These are phyloP conservation scores for Aphanocladium album DNA, from an alignment of 2,329 filamentous ascomycete genomes.

Conservation along the genomic window DNA sequence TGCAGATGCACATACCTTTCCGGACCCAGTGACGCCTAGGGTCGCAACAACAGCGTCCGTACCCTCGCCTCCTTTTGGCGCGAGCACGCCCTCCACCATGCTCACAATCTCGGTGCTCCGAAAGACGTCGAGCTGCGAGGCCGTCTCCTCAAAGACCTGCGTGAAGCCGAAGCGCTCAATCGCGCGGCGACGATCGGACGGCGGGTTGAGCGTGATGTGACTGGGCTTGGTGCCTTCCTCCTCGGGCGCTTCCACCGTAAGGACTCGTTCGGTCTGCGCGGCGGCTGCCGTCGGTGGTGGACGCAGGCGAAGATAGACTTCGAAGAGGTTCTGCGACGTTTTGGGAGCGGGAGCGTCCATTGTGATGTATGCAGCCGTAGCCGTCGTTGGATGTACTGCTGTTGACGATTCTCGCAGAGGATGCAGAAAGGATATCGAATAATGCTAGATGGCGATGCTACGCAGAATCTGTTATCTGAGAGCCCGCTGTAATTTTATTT, in stretches of 20 bases:
- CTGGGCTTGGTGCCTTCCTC: constrained; percentile 45
- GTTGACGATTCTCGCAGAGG: background rate
- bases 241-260: constrained; percentile 64
- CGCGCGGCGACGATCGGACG: constrained; percentile 78
- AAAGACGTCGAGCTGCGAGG: constrained; percentile 82
- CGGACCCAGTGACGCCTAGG: constrained; percentile 88
- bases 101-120: constrained; percentile 69
- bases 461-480: background rate
- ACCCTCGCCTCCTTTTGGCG: constrained; percentile 66
- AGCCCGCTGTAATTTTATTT: background rate
- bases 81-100: constrained; percentile 76
- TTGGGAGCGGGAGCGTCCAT: constrained; percentile 35
- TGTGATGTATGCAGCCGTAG: background rate
- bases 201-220: constrained; percentile 73
- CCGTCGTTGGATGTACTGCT: background rate
- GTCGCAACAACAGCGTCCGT: constrained; percentile 89
- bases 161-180: constrained; percentile 95
- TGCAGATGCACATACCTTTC: constrained; percentile 82
- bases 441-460: background rate
- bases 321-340: constrained; percentile 61
- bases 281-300: constrained; percentile 49
- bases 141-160: constrained; percentile 81
- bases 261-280: constrained; percentile 57
- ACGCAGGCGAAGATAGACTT: constrained; percentile 83
- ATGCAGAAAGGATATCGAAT: background rate